A percentile compares a stretch with the other conserved stretches of the same genome.
phyloP scores from a whole-genome alignment of 148 eudicot species.

The Rhododendron ferrugineum region DNA sequence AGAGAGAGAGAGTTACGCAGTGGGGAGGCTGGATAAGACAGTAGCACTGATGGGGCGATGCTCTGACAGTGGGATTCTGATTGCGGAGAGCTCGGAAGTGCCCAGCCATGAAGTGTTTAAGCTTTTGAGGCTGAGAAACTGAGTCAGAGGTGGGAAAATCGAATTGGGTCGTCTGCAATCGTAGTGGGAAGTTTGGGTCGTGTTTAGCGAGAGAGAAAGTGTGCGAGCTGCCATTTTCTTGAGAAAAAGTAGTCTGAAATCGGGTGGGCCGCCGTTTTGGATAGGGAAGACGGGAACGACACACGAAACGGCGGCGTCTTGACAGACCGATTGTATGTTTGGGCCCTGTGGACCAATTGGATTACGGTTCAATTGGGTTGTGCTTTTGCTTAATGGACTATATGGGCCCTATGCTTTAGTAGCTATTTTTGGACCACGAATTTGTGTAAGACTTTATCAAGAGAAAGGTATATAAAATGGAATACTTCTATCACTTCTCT shows the following conservation, averaged over 20 bases:
- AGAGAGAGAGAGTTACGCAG: conserved; percentile 33
- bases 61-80: conserved; percentile 19
- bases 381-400: neutral
- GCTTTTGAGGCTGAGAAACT: conserved; percentile 8
- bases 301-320: neutral
- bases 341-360: neutral
- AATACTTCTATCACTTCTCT: no score
- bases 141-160: neutral
- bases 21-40: conserved; percentile 46
- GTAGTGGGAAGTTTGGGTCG: neutral
- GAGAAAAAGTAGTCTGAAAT: conserved; percentile 2
- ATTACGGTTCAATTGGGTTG: neutral
- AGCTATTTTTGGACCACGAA: no score
- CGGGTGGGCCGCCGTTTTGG: neutral
- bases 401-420: neutral
- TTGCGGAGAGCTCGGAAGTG: conserved; percentile 19
- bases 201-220: neutral
- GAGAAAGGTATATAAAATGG: no score
- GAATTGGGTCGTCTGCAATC: neutral
- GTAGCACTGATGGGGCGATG: conserved; percentile 30
- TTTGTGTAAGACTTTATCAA: no score
- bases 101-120: conserved; percentile 38
- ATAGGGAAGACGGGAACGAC: neutral
- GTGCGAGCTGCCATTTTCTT: conserved; percentile 8
- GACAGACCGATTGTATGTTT: neutral